phyloP scores from a whole-genome alignment of 768 basidiomycete genomes.

The Lepiota brunneoincarnata region DNA sequence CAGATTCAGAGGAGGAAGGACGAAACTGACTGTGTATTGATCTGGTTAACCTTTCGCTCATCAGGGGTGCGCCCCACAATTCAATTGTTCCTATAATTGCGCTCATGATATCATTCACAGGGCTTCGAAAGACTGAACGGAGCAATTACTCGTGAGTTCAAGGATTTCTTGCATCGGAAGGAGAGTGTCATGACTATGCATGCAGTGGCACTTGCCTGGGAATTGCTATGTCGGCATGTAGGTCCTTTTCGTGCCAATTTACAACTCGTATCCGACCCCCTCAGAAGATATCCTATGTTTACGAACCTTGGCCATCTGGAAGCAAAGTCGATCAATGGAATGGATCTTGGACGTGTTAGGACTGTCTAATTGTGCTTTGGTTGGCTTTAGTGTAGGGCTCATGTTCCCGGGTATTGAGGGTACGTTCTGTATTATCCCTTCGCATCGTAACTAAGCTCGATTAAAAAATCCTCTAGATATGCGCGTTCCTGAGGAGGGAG shows the following conservation, averaged over 20 bases:
- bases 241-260: not conserved
- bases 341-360: not conserved
- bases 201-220: not conserved
- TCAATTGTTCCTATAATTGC: not conserved
- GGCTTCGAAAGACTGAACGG: not conserved
- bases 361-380: not conserved
- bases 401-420: not conserved
- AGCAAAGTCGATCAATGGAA: not conserved
- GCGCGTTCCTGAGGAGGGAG: not conserved
- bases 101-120: not conserved
- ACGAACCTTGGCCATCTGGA: slow-evolving; percentile 7
- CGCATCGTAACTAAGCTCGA: too few species aligned
- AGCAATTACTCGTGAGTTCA: not conserved
- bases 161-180: too few species aligned
- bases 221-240: not conserved
- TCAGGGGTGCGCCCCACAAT: not conserved
- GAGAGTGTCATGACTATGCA: too few species aligned
- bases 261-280: too few species aligned
- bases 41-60: not conserved
- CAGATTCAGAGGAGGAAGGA: too few species aligned
- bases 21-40: too few species aligned
- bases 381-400: not conserved
- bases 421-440: not conserved
- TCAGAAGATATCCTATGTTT: slow-evolving; percentile 1
- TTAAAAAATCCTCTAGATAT: not conserved